These are phyloP conservation scores for Carallia pectinifolia DNA, from an alignment of 345 rosid genomes.

Conservation along the genomic window DNA sequence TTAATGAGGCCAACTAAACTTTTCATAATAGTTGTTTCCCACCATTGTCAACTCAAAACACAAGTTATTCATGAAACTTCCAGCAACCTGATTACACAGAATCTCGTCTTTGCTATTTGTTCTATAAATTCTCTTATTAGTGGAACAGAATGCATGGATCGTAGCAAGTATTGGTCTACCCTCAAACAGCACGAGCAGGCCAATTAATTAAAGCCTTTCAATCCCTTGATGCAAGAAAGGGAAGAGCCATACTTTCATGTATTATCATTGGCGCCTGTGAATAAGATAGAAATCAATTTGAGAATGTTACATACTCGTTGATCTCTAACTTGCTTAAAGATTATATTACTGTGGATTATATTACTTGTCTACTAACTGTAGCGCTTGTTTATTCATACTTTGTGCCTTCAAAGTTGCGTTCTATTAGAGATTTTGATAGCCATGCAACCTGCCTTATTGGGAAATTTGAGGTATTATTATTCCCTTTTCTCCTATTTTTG, in stretches of 20 bases:
- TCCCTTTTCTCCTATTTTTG: too few species aligned
- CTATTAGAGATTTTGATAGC: too few species aligned
- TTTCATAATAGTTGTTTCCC: slow-evolving; percentile 67
- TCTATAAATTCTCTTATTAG: slow-evolving; percentile 54
- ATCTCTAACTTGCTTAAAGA: slow-evolving; percentile 58
- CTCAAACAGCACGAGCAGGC: slow-evolving; percentile 57
- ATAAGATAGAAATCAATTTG: slow-evolving; percentile 31
- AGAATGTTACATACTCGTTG: slow-evolving; percentile 37
- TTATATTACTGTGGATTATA: too few species aligned
- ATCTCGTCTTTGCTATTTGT: slow-evolving; percentile 56
- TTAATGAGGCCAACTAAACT: slow-evolving; percentile 63
- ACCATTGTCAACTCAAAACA: slow-evolving; percentile 66
- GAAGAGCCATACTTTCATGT: slow-evolving; percentile 50
- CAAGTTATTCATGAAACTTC: slow-evolving; percentile 37
- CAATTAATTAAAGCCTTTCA: slow-evolving; percentile 67
- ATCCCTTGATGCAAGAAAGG: slow-evolving; percentile 64
- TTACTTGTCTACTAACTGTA: too few species aligned
- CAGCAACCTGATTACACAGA: slow-evolving; percentile 45
- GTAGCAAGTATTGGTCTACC: slow-evolving; percentile 47
- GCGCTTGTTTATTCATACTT: too few species aligned
- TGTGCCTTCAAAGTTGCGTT: too few species aligned
- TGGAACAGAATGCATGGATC: slow-evolving; percentile 37
- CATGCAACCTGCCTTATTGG: too few species aligned
- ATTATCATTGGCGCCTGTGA: slow-evolving; percentile 41
- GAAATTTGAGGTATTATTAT: too few species aligned